Evolutionary conservation across 2,329 filamentous ascomycete genomes (phyloP).

Genomic region (Zarea fungicola): DNA sequence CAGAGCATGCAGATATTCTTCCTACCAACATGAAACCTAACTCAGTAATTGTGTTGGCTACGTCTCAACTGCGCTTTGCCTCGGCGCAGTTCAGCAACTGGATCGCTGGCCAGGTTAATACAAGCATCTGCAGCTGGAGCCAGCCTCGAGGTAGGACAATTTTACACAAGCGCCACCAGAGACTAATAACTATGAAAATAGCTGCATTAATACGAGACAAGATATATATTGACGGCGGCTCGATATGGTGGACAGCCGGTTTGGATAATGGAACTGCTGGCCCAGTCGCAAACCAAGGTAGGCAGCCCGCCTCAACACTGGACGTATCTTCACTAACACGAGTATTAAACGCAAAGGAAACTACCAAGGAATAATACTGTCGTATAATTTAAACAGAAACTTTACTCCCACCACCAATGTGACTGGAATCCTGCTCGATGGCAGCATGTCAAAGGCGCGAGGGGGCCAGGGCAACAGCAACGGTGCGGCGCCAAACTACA

Average conservation of each 20-base stretch:
- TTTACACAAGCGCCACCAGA: background rate
- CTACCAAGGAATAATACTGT: conserved; percentile 46
- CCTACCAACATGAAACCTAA: background rate
- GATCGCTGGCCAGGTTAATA: conserved; percentile 47
- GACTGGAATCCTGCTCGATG: conserved; percentile 42
- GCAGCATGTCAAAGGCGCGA: conserved; percentile 40
- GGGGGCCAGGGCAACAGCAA: conserved; percentile 45
- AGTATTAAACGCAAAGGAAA: conserved; percentile 37
- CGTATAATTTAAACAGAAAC: conserved; percentile 51
- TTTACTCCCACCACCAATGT: conserved; percentile 50
- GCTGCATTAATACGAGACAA: conserved; percentile 56
- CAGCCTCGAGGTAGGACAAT: conserved; percentile 37
- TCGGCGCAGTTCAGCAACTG: conserved; percentile 44
- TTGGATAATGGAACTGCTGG: conserved; percentile 38
- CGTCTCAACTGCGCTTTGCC: background rate
- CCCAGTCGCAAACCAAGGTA: conserved; percentile 35
- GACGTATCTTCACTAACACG: conserved; percentile 7
- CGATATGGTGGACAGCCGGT: conserved; percentile 47
- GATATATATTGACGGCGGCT: conserved; percentile 61
- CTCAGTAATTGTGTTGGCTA: background rate
- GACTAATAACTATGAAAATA: conserved; percentile 22
- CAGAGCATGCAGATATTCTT: background rate
- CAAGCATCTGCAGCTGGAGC: conserved; percentile 56
- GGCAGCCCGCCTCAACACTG: background rate
- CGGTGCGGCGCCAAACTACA: conserved; percentile 50